Percentiles rank a stretch among this genome's conserved stretches.
These are phyloP conservation scores for Pulveroboletus ravenelii DNA, from an alignment of 768 basidiomycete genomes.

Conservation along the genomic window DNA sequence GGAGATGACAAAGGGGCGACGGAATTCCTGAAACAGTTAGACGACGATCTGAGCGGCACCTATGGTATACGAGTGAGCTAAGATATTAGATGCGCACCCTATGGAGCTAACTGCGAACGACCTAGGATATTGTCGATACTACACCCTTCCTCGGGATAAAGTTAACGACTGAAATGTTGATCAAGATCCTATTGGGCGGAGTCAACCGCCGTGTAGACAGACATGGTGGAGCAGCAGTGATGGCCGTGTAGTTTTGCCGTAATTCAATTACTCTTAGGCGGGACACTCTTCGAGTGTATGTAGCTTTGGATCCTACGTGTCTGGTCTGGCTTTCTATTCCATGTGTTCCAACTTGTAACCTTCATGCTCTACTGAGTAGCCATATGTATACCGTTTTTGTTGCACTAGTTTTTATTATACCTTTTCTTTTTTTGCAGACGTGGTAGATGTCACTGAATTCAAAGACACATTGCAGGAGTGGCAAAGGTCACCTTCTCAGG, in stretches of 20 bases:
- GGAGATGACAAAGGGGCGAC: conserved; percentile 42
- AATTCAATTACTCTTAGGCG: background rate
- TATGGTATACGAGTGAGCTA: conserved; percentile 42
- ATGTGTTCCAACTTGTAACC: background rate
- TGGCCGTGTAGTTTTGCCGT: conserved; percentile 6
- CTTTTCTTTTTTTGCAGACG: too few relatives aligned
- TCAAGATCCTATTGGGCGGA: conserved; percentile 63
- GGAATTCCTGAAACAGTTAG: conserved; percentile 48
- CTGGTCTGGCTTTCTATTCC: background rate
- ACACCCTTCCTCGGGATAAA: conserved; percentile 46
- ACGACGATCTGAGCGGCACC: conserved; percentile 45
- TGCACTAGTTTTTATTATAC: background rate
- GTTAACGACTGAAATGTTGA: conserved; percentile 44
- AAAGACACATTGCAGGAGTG: too few relatives aligned
- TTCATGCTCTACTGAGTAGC: background rate
- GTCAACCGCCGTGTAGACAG: conserved; percentile 53
- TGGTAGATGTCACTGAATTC: too few relatives aligned
- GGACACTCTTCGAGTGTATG: background rate
- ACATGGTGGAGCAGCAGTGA: conserved; percentile 24
- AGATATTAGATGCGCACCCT: background rate
- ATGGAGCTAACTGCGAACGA: background rate
- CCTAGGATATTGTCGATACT: conserved; percentile 68
- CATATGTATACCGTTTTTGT: too few relatives aligned
- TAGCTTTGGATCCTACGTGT: background rate
- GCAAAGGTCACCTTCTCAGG: too few relatives aligned